Percentiles rank a stretch among this genome's conserved stretches.
Conservation (phyloP, 352 stramenopile species). For the Phytophthora megakarya region DNA sequence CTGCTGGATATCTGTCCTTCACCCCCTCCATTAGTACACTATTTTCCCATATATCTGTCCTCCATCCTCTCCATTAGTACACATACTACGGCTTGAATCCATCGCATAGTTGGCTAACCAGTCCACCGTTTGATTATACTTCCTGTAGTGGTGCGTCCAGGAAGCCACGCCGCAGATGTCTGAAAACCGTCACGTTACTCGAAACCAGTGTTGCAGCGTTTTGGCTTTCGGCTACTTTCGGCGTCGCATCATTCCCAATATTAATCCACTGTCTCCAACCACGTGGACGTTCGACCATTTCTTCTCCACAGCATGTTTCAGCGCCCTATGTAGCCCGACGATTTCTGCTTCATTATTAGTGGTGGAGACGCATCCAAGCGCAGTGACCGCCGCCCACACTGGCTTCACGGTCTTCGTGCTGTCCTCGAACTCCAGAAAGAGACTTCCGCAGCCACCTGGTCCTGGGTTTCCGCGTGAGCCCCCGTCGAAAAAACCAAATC, state of each 20-base stretch:
- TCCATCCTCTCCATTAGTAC: too few species aligned
- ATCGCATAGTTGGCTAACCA: constrained; percentile 1
- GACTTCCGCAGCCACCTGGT: neutral
- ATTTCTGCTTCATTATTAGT: constrained; percentile 4
- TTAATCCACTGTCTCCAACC: constrained; percentile 8
- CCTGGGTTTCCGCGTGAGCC: constrained; percentile 1
- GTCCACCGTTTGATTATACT: neutral
- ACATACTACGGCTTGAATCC: too few species aligned
- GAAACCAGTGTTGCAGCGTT: neutral
- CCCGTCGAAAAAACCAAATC: constrained; percentile 1
- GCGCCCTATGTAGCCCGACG: neutral
- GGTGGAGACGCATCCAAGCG: neutral
- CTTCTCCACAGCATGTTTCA: neutral
- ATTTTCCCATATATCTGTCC: too few species aligned
- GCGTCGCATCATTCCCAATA: constrained; percentile 3
- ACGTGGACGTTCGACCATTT: neutral
- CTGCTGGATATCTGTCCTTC: too few species aligned
- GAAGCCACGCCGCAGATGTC: neutral
- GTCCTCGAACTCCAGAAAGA: neutral
- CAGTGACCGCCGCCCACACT: constrained; percentile 4
- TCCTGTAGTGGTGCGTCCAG: neutral
- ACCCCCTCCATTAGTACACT: too few species aligned
- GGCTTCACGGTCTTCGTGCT: neutral
- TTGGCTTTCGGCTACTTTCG: neutral
- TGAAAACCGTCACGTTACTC: neutral